Evolutionary conservation across 257 asterid species (phyloP).

Genomic region (Gentiana macrophylla): DNA sequence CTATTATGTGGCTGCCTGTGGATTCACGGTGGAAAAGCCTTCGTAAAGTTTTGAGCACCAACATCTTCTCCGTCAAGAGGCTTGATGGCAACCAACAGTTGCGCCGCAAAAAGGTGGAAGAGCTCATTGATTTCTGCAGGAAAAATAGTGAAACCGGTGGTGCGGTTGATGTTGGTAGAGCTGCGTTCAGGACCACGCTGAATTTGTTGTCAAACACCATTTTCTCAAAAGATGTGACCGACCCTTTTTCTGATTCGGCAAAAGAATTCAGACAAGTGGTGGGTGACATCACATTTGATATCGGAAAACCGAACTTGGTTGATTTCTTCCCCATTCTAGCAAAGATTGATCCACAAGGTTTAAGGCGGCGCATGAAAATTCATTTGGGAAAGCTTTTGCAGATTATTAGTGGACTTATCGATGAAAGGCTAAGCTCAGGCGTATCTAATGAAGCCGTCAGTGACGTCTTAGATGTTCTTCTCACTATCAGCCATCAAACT

Average conservation of each 20-base stretch:
- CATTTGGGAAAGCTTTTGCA: conserved; percentile 44
- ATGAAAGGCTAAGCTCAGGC: conserved; percentile 28
- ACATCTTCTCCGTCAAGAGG: conserved; percentile 40
- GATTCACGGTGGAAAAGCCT: conserved; percentile 63
- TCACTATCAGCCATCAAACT: too few relatives aligned
- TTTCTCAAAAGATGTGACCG: conserved; percentile 51
- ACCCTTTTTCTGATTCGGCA: conserved; percentile 38
- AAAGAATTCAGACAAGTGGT: conserved; percentile 50
- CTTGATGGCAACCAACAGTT: conserved; percentile 46
- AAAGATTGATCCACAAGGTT: conserved; percentile 53
- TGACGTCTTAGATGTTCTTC: too few relatives aligned
- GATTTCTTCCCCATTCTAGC: conserved; percentile 45
- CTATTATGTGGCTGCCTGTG: conserved; percentile 59
- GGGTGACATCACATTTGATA: conserved; percentile 47
- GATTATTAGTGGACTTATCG: conserved; percentile 38
- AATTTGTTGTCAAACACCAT: conserved; percentile 57
- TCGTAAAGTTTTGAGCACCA: conserved; percentile 40
- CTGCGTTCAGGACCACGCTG: conserved; percentile 57
- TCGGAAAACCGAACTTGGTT: conserved; percentile 51
- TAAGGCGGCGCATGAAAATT: conserved; percentile 43
- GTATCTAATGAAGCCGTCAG: too few relatives aligned
- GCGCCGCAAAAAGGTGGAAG: conserved; percentile 35
- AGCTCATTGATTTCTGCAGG: conserved; percentile 28
- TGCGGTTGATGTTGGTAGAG: conserved; percentile 41
- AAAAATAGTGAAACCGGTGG: conserved; percentile 29